Evolutionary conservation across 345 rosid species (phyloP).

Genomic region (Lepidium africanum): DNA sequence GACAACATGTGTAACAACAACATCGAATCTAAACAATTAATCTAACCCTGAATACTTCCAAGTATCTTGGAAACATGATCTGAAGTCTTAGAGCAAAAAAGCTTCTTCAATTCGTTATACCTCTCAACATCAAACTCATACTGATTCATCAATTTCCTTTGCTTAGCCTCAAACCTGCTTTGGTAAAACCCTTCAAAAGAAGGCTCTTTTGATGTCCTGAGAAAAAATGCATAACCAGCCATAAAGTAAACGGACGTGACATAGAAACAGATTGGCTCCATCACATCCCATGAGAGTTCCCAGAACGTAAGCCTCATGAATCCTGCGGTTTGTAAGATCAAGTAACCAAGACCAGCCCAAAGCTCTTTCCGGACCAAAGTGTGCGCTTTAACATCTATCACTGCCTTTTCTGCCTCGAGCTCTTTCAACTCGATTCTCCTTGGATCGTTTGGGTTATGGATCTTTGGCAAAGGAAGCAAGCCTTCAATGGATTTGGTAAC

Average conservation of each 20-base stretch:
- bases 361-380: slow-evolving; percentile 61
- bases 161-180: slow-evolving; percentile 62
- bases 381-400: slow-evolving; percentile 52
- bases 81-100: slow-evolving; percentile 16
- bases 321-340: slow-evolving; percentile 66
- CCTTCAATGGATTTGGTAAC: slow-evolving; percentile 60
- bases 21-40: slow-evolving; percentile 1
- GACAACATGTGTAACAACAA: slow-evolving; percentile 20
- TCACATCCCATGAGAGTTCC: slow-evolving; percentile 98
- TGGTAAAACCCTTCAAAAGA: slow-evolving; percentile 86
- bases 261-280: slow-evolving; percentile 97
- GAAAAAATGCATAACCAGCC: slow-evolving; percentile 78
- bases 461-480: slow-evolving; percentile 46
- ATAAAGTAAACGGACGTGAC: slow-evolving; percentile 69
- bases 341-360: slow-evolving; percentile 67
- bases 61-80: slow-evolving; percentile 19
- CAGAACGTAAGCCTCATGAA: slow-evolving; percentile 97
- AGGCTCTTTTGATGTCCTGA: slow-evolving; percentile 79
- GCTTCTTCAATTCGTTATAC: slow-evolving; percentile 51
- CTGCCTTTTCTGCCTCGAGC: slow-evolving; percentile 46
- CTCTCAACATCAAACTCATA: slow-evolving; percentile 46
- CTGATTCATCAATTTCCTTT: slow-evolving; percentile 42
- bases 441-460: slow-evolving; percentile 37
- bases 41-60: slow-evolving; percentile 10
- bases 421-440: slow-evolving; percentile 50